Evolutionary conservation across 2,329 filamentous ascomycete species (phyloP), one percentile per base, ranked within the genome.

Genomic region (Aureobasidium uvarum): DNA sequence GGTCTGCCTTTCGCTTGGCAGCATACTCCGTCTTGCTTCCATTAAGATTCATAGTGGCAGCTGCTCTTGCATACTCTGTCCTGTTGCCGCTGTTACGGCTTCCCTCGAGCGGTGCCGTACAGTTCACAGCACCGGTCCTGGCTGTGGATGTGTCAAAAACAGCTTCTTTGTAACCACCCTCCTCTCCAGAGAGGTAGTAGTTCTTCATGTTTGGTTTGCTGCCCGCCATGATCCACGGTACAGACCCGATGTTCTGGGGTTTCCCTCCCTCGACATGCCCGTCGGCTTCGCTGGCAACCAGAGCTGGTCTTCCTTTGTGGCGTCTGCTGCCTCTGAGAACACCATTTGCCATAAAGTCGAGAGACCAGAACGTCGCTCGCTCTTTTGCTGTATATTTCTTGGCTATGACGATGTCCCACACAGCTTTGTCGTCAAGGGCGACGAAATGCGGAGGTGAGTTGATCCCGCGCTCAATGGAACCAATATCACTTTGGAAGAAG

Each of bases 361-460:
- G 74, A 0, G 74, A 70, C 78, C 78, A 80, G 64, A 69, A 75
- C 5, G 64, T 54, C 10, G 62, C 64, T 25, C 70, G 64, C 31
- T 75, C 71, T 6, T 68, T 55, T 18, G 68, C 58, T 1, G 64
- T 71, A 60, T 76, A 74, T 20, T 68, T 67, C 28, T 74, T 70
- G 28, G 75, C 76, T 6, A 62, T 52, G 20, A 71, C 69, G 8
- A 80, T 72, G 3, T 73, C 72, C 62, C 74, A 74, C 25, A 72
- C 75, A 3, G 77, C 74, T 18, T 68, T 67, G 56, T 80, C 78
- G 66, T 80, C 78, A 1, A 80, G 74, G 43, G 76, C 74, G n/a
- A 77, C 74, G 52, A 75, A 75, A 20, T 70, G 72, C 1, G 77
- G 78, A 8, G 76, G 76, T 63, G 74, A 70, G 16, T 71, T 70